Evolutionary conservation across 768 basidiomycete species (phyloP).

Genomic region (Naganishia antarctica): DNA sequence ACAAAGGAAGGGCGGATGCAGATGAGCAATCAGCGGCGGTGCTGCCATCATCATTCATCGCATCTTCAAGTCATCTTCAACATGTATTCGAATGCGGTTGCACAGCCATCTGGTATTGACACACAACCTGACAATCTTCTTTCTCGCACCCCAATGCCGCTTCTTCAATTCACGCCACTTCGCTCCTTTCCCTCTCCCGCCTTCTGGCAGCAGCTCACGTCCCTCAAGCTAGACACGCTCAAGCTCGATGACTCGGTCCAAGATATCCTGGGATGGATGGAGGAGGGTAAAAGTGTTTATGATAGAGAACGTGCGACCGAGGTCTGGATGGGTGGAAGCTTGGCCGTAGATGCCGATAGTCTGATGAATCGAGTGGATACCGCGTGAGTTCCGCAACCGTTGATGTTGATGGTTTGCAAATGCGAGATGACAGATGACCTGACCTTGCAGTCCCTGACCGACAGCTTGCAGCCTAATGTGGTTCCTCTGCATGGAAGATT

Average conservation of each 20-base stretch:
- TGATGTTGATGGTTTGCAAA: too few relatives aligned
- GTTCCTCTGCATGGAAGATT: conserved; percentile 59
- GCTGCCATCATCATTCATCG: too few relatives aligned
- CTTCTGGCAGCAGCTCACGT: conserved; percentile 87
- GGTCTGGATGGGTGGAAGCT: conserved; percentile 59
- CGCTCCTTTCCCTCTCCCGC: conserved; percentile 78
- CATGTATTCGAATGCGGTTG: too few relatives aligned
- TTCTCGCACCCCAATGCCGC: conserved; percentile 38
- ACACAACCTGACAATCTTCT: not conserved
- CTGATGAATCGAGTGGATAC: conserved; percentile 33
- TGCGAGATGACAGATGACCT: not conserved
- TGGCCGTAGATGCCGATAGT: conserved; percentile 43
- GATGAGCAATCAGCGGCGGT: conserved; percentile 3
- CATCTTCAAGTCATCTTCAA: too few relatives aligned
- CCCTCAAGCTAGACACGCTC: conserved; percentile 84
- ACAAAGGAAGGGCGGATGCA: conserved; percentile 8
- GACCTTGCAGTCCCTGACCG: not conserved
- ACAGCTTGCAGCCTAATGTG: conserved; percentile 23
- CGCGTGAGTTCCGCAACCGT: conserved; percentile 32
- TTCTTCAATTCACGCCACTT: conserved; percentile 83
- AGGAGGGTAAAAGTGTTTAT: conserved; percentile 63
- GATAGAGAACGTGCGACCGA: conserved; percentile 63
- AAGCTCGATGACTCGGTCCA: conserved; percentile 63
- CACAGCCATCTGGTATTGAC: too few relatives aligned
- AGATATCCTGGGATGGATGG: conserved; percentile 63